phyloP scores from a whole-genome alignment of 2,329 filamentous ascomycete species.

The Aspergillus hortae region DNA sequence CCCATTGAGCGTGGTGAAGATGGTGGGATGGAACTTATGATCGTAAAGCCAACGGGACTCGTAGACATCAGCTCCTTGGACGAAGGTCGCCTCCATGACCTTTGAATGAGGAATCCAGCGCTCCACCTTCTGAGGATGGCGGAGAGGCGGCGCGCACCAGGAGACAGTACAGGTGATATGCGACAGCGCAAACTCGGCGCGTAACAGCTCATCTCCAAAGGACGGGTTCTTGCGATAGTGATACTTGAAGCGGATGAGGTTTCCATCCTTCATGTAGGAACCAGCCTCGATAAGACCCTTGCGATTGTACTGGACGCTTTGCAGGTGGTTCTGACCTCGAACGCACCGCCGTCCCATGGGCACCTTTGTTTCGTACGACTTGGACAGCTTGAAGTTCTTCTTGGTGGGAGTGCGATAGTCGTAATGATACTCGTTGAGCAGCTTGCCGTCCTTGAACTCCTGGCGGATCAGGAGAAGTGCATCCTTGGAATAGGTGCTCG shows the following conservation, averaged over 20 bases:
- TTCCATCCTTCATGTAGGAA: conserved; percentile 52
- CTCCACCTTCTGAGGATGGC: conserved; percentile 50
- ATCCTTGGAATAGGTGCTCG: conserved; percentile 48
- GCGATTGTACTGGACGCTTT: conserved; percentile 51
- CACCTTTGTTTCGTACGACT: conserved; percentile 30
- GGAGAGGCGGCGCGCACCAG: conserved; percentile 52
- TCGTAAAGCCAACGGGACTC: conserved; percentile 50
- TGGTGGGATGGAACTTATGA: conserved; percentile 48
- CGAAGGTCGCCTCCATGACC: conserved; percentile 53
- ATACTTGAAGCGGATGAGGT: conserved; percentile 53
- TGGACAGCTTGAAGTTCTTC: conserved; percentile 24
- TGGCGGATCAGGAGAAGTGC: conserved; percentile 45
- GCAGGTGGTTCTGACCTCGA: conserved; percentile 42
- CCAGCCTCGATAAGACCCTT: conserved; percentile 53
- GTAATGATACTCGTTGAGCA: conserved; percentile 49
- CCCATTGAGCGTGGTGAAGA: conserved; percentile 50
- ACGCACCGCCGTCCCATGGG: conserved; percentile 48
- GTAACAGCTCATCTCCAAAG: conserved; percentile 54
- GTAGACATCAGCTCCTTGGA: conserved; percentile 51
- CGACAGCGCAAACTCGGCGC: conserved; percentile 52
- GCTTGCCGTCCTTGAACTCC: conserved; percentile 44
- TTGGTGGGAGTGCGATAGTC: conserved; percentile 35
- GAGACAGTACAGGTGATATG: conserved; percentile 54
- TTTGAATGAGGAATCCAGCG: conserved; percentile 55
- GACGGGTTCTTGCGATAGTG: conserved; percentile 53